Conservation (phyloP, 2,329 filamentous ascomycete species). For the Lasiodiplodia gonubiensis region DNA sequence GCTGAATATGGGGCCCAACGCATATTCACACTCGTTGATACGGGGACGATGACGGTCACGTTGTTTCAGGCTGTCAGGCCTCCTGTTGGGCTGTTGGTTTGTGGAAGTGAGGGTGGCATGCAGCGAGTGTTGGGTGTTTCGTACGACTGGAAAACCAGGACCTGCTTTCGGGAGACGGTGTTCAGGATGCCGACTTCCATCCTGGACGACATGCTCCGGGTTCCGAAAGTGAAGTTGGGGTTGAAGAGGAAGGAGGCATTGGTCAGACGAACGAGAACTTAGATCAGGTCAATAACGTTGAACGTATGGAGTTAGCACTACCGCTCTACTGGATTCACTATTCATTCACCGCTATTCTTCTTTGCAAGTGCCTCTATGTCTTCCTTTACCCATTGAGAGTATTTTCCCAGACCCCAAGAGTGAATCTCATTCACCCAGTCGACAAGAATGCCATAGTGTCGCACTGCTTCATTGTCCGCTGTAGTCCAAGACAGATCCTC, state of each 20-base stretch:
- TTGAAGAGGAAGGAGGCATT: constrained; percentile 32
- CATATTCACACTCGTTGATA: constrained; percentile 50
- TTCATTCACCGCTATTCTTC: too few relatives aligned
- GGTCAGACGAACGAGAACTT: too few relatives aligned
- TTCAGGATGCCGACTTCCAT: constrained; percentile 49
- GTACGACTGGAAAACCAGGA: constrained; percentile 52
- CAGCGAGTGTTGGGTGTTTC: constrained; percentile 54
- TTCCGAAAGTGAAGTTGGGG: constrained; percentile 42
- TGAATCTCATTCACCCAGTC: too few relatives aligned
- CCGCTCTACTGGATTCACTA: too few relatives aligned
- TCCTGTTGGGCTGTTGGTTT: constrained; percentile 51
- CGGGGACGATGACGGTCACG: constrained; percentile 50
- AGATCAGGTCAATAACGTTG: too few relatives aligned
- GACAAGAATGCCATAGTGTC: too few relatives aligned
- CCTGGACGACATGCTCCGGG: constrained; percentile 43
- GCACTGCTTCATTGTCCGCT: too few relatives aligned
- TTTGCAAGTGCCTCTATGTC: too few relatives aligned
- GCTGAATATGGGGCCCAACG: neutral
- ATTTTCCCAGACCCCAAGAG: too few relatives aligned
- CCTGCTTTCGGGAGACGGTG: constrained; percentile 53
- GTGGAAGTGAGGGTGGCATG: constrained; percentile 53
- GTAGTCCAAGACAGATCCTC: too few relatives aligned
- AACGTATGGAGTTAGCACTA: too few relatives aligned
- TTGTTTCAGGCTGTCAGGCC: constrained; percentile 49
- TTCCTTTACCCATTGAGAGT: too few relatives aligned